Evolutionary conservation across 2,329 filamentous ascomycete species (phyloP).

Genomic region (Diaporthe ilicicola): DNA sequence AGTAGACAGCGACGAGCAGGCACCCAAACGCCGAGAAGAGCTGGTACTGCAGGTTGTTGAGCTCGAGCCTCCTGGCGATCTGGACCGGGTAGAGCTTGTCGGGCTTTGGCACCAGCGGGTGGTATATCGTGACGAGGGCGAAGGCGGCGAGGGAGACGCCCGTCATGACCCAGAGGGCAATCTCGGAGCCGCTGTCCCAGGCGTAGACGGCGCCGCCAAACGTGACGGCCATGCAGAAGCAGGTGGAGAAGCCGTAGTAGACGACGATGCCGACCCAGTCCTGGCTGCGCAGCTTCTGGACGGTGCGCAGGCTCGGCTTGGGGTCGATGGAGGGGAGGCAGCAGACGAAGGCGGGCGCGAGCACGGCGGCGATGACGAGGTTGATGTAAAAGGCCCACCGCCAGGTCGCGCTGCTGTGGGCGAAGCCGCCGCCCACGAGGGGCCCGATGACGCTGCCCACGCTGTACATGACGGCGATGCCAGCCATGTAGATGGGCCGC

Average conservation of each 20-base stretch:
- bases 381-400: conserved; percentile 63
- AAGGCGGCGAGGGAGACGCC: conserved; percentile 52
- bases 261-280: conserved; percentile 55
- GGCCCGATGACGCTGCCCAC: conserved; percentile 52
- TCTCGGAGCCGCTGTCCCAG: conserved; percentile 54
- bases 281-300: conserved; percentile 43
- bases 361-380: conserved; percentile 52
- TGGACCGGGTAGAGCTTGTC: conserved; percentile 50
- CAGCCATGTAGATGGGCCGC: conserved; percentile 39
- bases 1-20: conserved; percentile 46
- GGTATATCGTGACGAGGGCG: conserved; percentile 48
- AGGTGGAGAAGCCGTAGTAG: conserved; percentile 48
- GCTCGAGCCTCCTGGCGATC: conserved; percentile 42
- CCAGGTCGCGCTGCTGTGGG: conserved; percentile 49
- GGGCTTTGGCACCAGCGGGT: conserved; percentile 47
- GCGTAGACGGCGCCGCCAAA: conserved; percentile 57
- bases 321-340: conserved; percentile 38
- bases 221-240: conserved; percentile 55
- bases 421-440: conserved; percentile 53
- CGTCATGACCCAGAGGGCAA: conserved; percentile 54
- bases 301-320: conserved; percentile 32
- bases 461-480: conserved; percentile 44
- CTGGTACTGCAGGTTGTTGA: conserved; percentile 36
- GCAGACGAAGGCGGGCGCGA: conserved; percentile 41
- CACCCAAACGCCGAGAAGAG: conserved; percentile 34